These are phyloP conservation scores for Arxiozyma heterogenica DNA, from an alignment of 1,139 yeast species.

Conservation along the genomic window DNA sequence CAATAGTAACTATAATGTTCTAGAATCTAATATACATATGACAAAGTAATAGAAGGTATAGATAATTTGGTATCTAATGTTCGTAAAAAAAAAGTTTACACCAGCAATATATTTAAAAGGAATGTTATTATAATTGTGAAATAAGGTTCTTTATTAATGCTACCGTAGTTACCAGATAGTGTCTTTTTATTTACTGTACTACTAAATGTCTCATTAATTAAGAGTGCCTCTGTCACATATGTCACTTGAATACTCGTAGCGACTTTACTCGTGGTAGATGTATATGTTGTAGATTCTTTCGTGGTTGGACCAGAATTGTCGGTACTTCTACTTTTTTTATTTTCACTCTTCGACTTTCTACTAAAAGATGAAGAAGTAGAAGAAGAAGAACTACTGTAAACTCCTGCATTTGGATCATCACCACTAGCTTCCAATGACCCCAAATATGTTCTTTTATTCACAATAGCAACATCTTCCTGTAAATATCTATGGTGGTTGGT, in stretches of 20 bases:
- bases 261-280: not conserved
- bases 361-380: slow-evolving; percentile 1
- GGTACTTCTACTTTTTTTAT: not conserved
- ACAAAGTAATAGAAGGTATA: too few relatives aligned
- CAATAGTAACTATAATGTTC: not conserved
- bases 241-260: slow-evolving; percentile 2
- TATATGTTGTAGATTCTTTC: not conserved
- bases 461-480: slow-evolving; percentile 42
- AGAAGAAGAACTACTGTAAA: slow-evolving; percentile 4
- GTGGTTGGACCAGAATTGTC: not conserved
- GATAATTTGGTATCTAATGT: not conserved
- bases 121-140: not conserved
- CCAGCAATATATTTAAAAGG: not conserved
- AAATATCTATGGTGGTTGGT: slow-evolving; percentile 40
- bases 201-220: not conserved
- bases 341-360: not conserved
- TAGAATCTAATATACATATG: not conserved
- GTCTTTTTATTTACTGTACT: not conserved
- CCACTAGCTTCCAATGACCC: slow-evolving; percentile 59
- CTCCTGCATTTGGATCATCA: slow-evolving; percentile 41
- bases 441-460: slow-evolving; percentile 52
- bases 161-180: not conserved
- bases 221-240: not conserved
- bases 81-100: not conserved
- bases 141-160: not conserved